Evolutionary conservation across 495 filamentous ascomycete genomes (phyloP).

Genomic region (Lasiosphaeria miniovina): DNA sequence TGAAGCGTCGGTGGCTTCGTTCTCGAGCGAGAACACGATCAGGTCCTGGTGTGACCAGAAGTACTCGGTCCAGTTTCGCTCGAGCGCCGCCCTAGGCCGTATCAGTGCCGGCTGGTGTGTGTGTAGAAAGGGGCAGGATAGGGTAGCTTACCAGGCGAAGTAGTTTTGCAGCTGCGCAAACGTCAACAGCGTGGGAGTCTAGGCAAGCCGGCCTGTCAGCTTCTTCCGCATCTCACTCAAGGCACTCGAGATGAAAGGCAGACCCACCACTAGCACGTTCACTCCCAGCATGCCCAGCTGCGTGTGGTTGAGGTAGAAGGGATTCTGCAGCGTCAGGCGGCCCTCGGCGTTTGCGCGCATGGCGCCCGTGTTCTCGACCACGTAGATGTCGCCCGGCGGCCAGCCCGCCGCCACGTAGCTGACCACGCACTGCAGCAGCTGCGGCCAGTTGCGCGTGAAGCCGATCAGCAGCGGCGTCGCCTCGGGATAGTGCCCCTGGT

Average conservation of each 20-base stretch:
- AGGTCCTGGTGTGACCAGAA: conserved; percentile 64
- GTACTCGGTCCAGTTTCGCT: conserved; percentile 50
- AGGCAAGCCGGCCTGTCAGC: neutral
- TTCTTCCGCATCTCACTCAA: neutral
- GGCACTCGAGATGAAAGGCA: neutral
- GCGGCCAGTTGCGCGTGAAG: conserved; percentile 58
- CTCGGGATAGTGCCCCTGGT: conserved; percentile 31
- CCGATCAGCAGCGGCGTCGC: conserved; percentile 56
- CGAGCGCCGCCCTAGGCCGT: conserved; percentile 36
- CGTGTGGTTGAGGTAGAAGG: conserved; percentile 59
- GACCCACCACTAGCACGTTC: conserved; percentile 41
- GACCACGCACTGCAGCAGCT: conserved; percentile 56
- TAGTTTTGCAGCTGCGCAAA: conserved; percentile 65
- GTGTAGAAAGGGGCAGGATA: neutral
- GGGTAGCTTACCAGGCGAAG: conserved; percentile 34
- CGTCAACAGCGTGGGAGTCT: conserved; percentile 56
- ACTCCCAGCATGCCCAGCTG: conserved; percentile 52
- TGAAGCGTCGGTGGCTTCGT: conserved; percentile 13
- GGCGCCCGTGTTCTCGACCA: conserved; percentile 61
- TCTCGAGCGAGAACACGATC: conserved; percentile 47
- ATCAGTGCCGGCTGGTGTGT: neutral
- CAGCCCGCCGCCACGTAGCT: conserved; percentile 60
- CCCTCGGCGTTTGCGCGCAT: conserved; percentile 51
- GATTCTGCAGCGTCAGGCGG: conserved; percentile 54
- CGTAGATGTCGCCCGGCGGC: conserved; percentile 57